Percentiles rank a stretch among this genome's conserved stretches.
phyloP scores from a whole-genome alignment of 2,329 filamentous ascomycete genomes.

The Penicillium sp. region DNA sequence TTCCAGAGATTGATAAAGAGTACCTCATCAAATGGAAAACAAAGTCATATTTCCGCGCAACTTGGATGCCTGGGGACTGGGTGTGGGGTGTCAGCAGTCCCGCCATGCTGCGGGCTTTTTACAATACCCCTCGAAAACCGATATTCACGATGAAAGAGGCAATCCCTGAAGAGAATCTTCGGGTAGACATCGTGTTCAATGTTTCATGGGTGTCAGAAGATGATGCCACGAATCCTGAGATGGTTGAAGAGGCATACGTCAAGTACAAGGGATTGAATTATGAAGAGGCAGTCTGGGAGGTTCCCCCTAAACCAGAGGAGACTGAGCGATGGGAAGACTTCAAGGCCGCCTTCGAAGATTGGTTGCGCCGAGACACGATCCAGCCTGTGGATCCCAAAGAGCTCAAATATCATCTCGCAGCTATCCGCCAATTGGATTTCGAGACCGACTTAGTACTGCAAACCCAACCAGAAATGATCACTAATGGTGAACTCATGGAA shows the following conservation, averaged over 20 bases:
- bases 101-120: slow-evolving; percentile 72
- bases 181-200: slow-evolving; percentile 85
- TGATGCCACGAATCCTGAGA: slow-evolving; percentile 68
- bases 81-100: slow-evolving; percentile 68
- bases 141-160: slow-evolving; percentile 74
- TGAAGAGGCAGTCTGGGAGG: slow-evolving; percentile 88
- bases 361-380: slow-evolving; percentile 76
- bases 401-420: slow-evolving; percentile 67
- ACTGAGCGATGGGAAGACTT: slow-evolving; percentile 74
- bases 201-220: slow-evolving; percentile 65
- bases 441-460: slow-evolving; percentile 64
- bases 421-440: slow-evolving; percentile 68
- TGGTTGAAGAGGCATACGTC: slow-evolving; percentile 73
- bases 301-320: slow-evolving; percentile 66
- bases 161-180: slow-evolving; percentile 81
- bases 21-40: slow-evolving; percentile 89
- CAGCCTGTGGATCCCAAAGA: slow-evolving; percentile 53
- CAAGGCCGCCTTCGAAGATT: slow-evolving; percentile 79
- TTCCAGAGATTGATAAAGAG: slow-evolving; percentile 78
- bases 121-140: slow-evolving; percentile 66
- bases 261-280: slow-evolving; percentile 94
- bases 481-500: slow-evolving; percentile 80
- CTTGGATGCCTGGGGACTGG: slow-evolving; percentile 90
- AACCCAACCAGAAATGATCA: slow-evolving; percentile 71
- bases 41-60: slow-evolving; percentile 76